Conservation (phyloP, 768 basidiomycete genomes). For the Polyporus arcularius region DNA sequence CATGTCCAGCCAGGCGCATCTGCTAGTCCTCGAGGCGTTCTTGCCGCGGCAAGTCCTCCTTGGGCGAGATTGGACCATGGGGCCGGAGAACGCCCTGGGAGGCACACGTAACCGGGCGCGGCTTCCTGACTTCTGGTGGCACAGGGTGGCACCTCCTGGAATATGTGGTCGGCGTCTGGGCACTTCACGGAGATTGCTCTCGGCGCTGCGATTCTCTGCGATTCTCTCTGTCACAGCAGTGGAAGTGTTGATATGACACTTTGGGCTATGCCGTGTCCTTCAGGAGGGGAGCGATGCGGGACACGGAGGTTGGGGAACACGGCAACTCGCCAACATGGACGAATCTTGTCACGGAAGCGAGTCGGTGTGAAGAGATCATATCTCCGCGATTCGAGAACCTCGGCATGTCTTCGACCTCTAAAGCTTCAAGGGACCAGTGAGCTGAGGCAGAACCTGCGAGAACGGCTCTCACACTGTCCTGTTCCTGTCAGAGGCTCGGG, state of each 20-base stretch:
- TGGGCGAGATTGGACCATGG: slow-evolving; percentile 1
- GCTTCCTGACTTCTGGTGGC: slow-evolving; percentile 6
- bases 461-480: background rate
- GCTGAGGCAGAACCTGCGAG: background rate
- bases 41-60: slow-evolving; percentile 15
- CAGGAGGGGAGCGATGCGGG: background rate
- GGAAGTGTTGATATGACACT: background rate
- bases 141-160: slow-evolving; percentile 5
- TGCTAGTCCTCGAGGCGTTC: slow-evolving; percentile 2
- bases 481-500: background rate
- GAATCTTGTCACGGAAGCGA: background rate
- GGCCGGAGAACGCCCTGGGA: slow-evolving; percentile 1
- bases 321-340: background rate
- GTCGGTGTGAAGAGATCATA: slow-evolving; percentile 13
- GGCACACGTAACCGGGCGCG: slow-evolving; percentile 15
- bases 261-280: background rate
- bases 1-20: background rate
- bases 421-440: background rate
- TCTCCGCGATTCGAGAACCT: slow-evolving; percentile 12
- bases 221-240: background rate
- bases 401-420: background rate
- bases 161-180: slow-evolving; percentile 4
- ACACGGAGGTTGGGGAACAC: background rate
- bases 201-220: slow-evolving; percentile 6
- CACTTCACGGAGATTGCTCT: slow-evolving; percentile 16